Evolutionary conservation across 129 eudicot genomes (phyloP), one percentile per base, ranked within the genome.

Genomic region (Heracleum sosnowskyi): DNA sequence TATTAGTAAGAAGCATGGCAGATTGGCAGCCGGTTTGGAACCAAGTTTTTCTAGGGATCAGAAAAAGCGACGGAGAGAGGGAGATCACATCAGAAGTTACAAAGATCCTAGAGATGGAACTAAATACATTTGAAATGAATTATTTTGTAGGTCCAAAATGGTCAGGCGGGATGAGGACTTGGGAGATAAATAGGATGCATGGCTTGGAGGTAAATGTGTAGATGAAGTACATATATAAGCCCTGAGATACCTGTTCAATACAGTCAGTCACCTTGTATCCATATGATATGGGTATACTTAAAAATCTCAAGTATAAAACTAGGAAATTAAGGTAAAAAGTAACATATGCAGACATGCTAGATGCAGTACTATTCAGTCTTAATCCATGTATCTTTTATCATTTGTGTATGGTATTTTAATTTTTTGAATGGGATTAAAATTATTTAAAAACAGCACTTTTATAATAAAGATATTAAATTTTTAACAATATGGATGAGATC

Each of bases 191-290:
- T 75, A 72, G 26, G 49, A 75, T 79, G 80, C 83, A 33, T 69
- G 86, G 76, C 77, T 81, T 62, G 82, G 82, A 84, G 92, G 96
- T 90, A 88, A 88, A 83, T 76, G 45, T 91, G 89, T 88, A 80
- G 68, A 80, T 83, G 81, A 82, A 75, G 85, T 79, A 35, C 44
- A 6, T 16, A 40, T 69, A 26, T 17, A 41, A 69, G 84, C 79
- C 45, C 79, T 85, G 75, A 47, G 86, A 85, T 81, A 81, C 81
- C 79, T 75, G 82, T 85, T 75, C 57, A 57, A 75, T 84, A 60
- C 78, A 55, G 76, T 75, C 83, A 75, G 83, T 46, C 79, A 79
- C 76, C 74, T 82, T 80, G 91, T 88, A 86, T 86, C 79, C 80
- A 77, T 37, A 45, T n/a, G n/a, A n/a, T n/a, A n/a, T 91, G 78